Evolutionary conservation across 2,329 filamentous ascomycete genomes (phyloP), one percentile per base, ranked within the genome.

Genomic region (Epichloe festucae): DNA sequence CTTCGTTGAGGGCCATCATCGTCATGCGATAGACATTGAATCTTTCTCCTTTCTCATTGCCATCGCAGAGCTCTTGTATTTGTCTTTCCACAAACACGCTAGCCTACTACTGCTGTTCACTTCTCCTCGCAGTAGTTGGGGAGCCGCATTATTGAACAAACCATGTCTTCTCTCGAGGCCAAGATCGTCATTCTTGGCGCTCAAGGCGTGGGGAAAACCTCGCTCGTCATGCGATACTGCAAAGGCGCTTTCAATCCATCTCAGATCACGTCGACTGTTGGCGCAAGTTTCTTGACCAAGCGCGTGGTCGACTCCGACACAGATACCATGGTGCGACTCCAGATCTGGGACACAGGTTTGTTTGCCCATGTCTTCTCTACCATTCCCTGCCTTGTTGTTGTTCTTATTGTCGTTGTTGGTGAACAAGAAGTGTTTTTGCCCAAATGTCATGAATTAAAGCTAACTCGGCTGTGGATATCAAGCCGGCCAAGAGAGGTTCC

Each of bases 401-500:
- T 31, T 27, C 7, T 27, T 27, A 7, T 27, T 27, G 7, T 27
- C 3, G 27, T 10, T 31, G 27, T 31, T 31, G 27, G 27, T 31
- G 36, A n/a, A 43, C 5, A 43, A 34, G 14, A 46, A 44, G 39
- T 15, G 48, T 27, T 40, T 15, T 17, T 6, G 38, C 10, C 17
- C 10, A 19, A 19, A 15, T 19, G 41, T 27, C n/a, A 23, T 10
- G 41, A 38, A 53, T 52, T 4, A 23, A 19, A 40, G 49, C 42
- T 50, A 52, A 51, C 53, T 19, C 23, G 4, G 4, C 21, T 12
- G 4, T 21, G n/a, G 12, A 19, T 23, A 52, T 65, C 38, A 35
- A 74, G 82, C 91, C 52, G 91, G 91, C 55, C 91, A 98, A 65
- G 91, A 98, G 72, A 82, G 91, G 52, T 98, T 97, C 67, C 82